Percentiles rank a stretch among this genome's conserved stretches.
Conservation (phyloP, 1,284 basidiomycete genomes). For the Mycena sp. region DNA sequence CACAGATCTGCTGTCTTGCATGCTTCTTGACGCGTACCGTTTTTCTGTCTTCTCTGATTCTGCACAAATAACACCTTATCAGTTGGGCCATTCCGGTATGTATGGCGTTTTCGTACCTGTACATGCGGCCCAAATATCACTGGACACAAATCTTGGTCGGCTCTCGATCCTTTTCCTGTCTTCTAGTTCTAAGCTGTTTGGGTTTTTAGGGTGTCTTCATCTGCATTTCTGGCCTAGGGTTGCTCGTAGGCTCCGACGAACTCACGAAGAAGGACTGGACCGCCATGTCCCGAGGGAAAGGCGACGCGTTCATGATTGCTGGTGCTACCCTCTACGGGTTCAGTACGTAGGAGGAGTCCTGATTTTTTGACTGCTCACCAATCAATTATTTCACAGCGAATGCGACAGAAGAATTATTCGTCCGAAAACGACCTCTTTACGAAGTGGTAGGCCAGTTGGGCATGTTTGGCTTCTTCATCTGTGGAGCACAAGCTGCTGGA, state of each 20-base stretch:
- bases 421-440: conserved; percentile 81
- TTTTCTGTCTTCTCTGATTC: not conserved
- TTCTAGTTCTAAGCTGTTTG: not conserved
- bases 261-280: conserved; percentile 76
- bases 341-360: conserved; percentile 57
- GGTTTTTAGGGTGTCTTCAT: conserved; percentile 70
- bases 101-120: conserved; percentile 83
- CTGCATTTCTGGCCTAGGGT: conserved; percentile 78
- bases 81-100: conserved; percentile 91
- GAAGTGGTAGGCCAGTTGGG: conserved; percentile 89
- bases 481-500: conserved; percentile 78
- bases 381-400: conserved; percentile 62
- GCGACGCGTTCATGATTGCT: conserved; percentile 88
- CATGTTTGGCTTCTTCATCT: conserved; percentile 84
- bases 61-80: conserved; percentile 15
- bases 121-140: conserved; percentile 81
- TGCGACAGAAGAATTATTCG: conserved; percentile 88
- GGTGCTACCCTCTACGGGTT: conserved; percentile 88
- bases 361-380: not conserved
- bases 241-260: conserved; percentile 79
- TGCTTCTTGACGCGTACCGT: conserved; percentile 85
- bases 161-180: not conserved
- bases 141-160: conserved; percentile 78
- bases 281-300: conserved; percentile 73
- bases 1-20: conserved; percentile 86